phyloP scores from a whole-genome alignment of 2,329 filamentous ascomycete species.

The Aspergillus quadricinctus region DNA sequence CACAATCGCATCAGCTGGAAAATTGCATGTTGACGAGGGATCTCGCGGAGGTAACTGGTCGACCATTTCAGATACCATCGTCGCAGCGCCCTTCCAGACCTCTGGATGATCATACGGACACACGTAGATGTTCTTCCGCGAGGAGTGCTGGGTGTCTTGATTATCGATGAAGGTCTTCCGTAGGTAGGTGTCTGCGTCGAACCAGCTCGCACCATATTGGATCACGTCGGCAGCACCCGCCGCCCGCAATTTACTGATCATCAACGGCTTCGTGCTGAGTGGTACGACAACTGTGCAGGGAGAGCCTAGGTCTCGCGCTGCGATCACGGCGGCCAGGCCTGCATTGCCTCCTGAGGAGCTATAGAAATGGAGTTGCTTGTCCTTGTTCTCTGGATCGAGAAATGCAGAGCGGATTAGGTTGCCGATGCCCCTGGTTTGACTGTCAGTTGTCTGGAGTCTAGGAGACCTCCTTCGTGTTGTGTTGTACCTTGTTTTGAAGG shows the following conservation, averaged over 20 bases:
- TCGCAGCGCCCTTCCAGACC: slow-evolving; percentile 34
- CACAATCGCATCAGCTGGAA: slow-evolving; percentile 63
- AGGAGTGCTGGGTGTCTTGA: slow-evolving; percentile 1
- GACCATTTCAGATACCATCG: slow-evolving; percentile 34
- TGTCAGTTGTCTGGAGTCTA: neutral
- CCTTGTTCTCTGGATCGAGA: slow-evolving; percentile 18
- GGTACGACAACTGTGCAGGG: slow-evolving; percentile 71
- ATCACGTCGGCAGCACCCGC: slow-evolving; percentile 62
- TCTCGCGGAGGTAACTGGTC: slow-evolving; percentile 27
- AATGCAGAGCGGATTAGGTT: slow-evolving; percentile 31
- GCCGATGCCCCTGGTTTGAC: slow-evolving; percentile 30
- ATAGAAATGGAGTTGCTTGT: slow-evolving; percentile 61
- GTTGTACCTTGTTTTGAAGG: slow-evolving; percentile 66
- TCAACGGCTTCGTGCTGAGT: slow-evolving; percentile 56
- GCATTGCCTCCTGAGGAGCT: slow-evolving; percentile 76
- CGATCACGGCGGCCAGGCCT: slow-evolving; percentile 70
- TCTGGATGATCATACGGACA: slow-evolving; percentile 37
- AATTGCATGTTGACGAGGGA: slow-evolving; percentile 3
- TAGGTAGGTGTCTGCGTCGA: slow-evolving; percentile 64
- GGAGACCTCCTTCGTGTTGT: neutral
- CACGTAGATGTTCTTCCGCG: slow-evolving; percentile 27
- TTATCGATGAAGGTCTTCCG: slow-evolving; percentile 43
- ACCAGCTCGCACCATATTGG: slow-evolving; percentile 63
- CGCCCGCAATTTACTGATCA: slow-evolving; percentile 63
- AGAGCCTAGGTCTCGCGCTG: slow-evolving; percentile 59